phyloP scores from a whole-genome alignment of 306 rosid species.

The Cajanus cajan region DNA sequence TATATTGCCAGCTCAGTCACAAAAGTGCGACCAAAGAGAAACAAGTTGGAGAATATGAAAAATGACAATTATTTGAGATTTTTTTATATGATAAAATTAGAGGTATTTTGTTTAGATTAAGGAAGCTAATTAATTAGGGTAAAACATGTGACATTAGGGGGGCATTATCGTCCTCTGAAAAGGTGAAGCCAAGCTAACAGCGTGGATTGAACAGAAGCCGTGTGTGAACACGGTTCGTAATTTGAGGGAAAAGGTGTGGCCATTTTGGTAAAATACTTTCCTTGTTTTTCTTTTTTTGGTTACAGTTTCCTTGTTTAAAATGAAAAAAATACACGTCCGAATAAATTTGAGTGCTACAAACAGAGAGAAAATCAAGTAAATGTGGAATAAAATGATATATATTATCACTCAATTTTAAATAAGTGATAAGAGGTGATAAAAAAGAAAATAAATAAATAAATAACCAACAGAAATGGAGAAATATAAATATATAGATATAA shows the following conservation, averaged over 20 bases:
- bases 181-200: background rate
- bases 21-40: slow-evolving; percentile 7
- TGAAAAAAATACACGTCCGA: too few species aligned
- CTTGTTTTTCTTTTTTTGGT: too few species aligned
- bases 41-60: slow-evolving; percentile 25
- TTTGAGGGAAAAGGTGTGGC: slow-evolving; percentile 12
- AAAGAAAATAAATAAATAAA: background rate
- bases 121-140: slow-evolving; percentile 7
- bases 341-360: background rate
- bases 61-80: background rate
- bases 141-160: slow-evolving; percentile 29
- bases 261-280: background rate
- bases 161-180: slow-evolving; percentile 44
- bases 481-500: background rate
- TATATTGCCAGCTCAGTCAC: slow-evolving; percentile 23
- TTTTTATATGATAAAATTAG: background rate
- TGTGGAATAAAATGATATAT: background rate
- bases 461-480: background rate
- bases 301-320: background rate
- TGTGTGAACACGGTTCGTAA: slow-evolving; percentile 25
- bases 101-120: background rate
- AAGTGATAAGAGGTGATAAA: background rate
- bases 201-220: background rate
- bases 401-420: background rate
- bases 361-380: background rate